Conservation (phyloP, 2,329 filamentous ascomycete genomes). For the Botrytis hyacinthi region DNA sequence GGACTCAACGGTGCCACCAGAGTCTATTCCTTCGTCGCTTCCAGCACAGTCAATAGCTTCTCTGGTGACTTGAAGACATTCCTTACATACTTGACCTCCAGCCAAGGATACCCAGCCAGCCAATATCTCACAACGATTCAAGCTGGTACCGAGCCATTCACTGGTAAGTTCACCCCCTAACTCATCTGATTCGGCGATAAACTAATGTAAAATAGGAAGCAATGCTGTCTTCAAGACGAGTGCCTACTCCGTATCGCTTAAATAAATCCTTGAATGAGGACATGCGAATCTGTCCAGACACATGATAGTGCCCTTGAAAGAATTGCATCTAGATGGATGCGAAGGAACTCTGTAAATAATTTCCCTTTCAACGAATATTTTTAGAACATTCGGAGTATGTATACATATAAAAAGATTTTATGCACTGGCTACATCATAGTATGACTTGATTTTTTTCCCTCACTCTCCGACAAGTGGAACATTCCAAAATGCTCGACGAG, state of each 20-base stretch:
- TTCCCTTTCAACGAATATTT: not conserved
- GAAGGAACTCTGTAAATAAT: not conserved
- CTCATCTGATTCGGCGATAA: too few species aligned
- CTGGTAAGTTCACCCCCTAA: slow-evolving; percentile 39
- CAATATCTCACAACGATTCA: slow-evolving; percentile 55
- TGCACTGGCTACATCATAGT: not conserved
- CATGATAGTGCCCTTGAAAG: too few species aligned
- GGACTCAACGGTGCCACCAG: slow-evolving; percentile 59
- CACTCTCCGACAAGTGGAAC: too few species aligned
- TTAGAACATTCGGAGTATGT: not conserved
- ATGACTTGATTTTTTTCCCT: not conserved
- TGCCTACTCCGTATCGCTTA: slow-evolving; percentile 35
- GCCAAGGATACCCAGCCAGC: slow-evolving; percentile 47
- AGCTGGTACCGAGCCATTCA: slow-evolving; percentile 55
- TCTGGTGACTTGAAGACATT: slow-evolving; percentile 57
- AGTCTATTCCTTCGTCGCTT: slow-evolving; percentile 59
- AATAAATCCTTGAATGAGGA: slow-evolving; percentile 5
- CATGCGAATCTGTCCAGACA: too few species aligned
- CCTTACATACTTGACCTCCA: slow-evolving; percentile 52
- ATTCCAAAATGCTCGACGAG: not conserved
- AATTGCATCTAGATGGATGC: not conserved
- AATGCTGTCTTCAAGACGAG: slow-evolving; percentile 46
- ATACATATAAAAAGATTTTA: not conserved
- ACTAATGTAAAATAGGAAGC: slow-evolving; percentile 38
- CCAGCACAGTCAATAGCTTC: slow-evolving; percentile 50